Base-by-base conservation (phyloP, 495 filamentous ascomycete genomes). In the Penicillium arizonense region DNA sequence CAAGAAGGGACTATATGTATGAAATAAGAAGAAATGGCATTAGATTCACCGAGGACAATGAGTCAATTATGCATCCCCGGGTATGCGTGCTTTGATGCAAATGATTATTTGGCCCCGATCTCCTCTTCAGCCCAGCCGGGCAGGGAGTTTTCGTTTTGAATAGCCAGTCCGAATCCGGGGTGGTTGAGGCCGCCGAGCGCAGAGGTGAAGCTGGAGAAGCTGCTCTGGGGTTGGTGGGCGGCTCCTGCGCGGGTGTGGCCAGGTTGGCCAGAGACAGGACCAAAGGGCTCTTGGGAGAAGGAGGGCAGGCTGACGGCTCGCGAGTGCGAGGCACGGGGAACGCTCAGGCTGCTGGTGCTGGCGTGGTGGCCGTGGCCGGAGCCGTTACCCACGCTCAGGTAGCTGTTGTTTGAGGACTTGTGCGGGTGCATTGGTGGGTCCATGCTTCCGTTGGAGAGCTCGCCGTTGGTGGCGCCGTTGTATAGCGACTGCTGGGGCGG, bases 271-370 rank as follows among this genome's bases (percentile, higher is more conserved):
- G 69, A 69, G 35, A 68, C 66, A 26, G 79, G 77, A 3, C 76
- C 75, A 46, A 84, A 79, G 18, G 76, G 74, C 38, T 83, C 82
- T 61, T 85, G 83, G 0, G 82, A 80, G 64, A 86, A 86, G 5
- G 81, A 90, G 1, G 91, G 91, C 55, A 96, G 72, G 63, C 88
- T 93, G 48, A 94, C 89, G 36, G 91, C 88, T 28, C 91, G 87
- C 60, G 83, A 87, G 70, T 96, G 91, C 57, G 89, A 87, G 24
- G 81, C 82, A 34, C 88, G 84, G 28, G 75, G 77, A 16, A 75
- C 75, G 53, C 75, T 82, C 47, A 82, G 63, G 50, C 62, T 74
- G 62, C 82, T 85, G 32, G 81, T 81, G 18, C 90, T 90, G 20
- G 72, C 52, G 36, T 77, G 73, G 55, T 76, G 73, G 23, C 69